phyloP scores from a whole-genome alignment of 78 protist species.

The Diacronema lutheri region DNA sequence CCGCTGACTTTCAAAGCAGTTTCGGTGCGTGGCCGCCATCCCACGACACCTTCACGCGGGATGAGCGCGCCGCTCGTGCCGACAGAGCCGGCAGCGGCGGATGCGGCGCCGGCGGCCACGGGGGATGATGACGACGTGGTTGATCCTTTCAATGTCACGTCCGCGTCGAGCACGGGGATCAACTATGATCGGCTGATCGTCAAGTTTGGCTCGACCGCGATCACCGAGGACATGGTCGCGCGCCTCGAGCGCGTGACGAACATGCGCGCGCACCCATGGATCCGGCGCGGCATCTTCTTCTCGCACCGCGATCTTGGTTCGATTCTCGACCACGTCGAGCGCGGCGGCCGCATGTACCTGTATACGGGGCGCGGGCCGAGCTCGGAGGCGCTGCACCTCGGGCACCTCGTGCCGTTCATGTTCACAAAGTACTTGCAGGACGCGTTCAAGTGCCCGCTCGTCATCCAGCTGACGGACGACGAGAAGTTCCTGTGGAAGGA shows the following conservation, averaged over 20 bases:
- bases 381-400: slow-evolving; percentile 93
- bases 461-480: slow-evolving; percentile 99
- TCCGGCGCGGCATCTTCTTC: slow-evolving; percentile 44
- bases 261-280: neutral
- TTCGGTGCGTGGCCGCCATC: no score
- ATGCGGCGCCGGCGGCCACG: no score
- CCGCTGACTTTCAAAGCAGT: no score
- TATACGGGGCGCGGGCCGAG: slow-evolving; percentile 99
- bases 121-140: neutral
- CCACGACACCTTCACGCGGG: no score
- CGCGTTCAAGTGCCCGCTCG: slow-evolving; percentile 94
- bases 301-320: slow-evolving; percentile 43
- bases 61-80: no score
- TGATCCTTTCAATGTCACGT: neutral
- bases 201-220: slow-evolving; percentile 17
- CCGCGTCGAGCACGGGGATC: neutral
- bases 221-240: neutral
- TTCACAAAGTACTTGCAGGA: slow-evolving; percentile 85
- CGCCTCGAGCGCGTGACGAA: slow-evolving; percentile 32
- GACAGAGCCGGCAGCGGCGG: no score
- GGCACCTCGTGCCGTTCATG: slow-evolving; percentile 95
- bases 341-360: slow-evolving; percentile 90
- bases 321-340: slow-evolving; percentile 62
- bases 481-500: slow-evolving; percentile 92
- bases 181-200: slow-evolving; percentile 32